Evolutionary conservation across 2,329 filamentous ascomycete species (phyloP).

Genomic region (Drechslera avenae): DNA sequence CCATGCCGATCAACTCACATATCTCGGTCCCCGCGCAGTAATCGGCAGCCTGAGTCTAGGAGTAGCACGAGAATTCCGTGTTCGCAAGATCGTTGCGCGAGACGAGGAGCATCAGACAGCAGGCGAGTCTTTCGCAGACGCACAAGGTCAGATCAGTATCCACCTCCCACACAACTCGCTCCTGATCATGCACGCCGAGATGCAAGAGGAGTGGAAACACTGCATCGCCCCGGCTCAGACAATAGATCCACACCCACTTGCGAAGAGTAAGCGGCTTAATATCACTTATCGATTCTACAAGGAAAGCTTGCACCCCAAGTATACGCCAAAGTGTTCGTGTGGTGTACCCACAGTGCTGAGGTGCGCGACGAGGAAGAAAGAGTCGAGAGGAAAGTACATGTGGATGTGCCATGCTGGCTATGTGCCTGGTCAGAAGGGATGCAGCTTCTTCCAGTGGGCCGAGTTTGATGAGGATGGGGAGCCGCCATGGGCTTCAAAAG

Average conservation of each 20-base stretch:
- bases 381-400: conserved; percentile 81
- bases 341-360: conserved; percentile 70
- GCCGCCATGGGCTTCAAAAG: conserved; percentile 63
- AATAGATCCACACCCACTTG: conserved; percentile 83
- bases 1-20: conserved; percentile 91
- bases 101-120: conserved; percentile 54
- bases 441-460: conserved; percentile 40
- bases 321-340: conserved; percentile 80
- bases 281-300: conserved; percentile 92
- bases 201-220: conserved; percentile 98
- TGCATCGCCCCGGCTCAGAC: conserved; percentile 74
- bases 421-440: conserved; percentile 64
- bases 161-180: conserved; percentile 94
- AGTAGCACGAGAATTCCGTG: conserved; percentile 90
- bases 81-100: conserved; percentile 72
- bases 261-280: conserved; percentile 83
- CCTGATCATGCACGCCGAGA: conserved; percentile 94
- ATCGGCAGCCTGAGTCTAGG: conserved; percentile 91
- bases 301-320: conserved; percentile 72
- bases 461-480: conserved; percentile 71
- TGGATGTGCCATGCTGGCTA: conserved; percentile 90
- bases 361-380: conserved; percentile 78
- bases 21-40: conserved; percentile 83
- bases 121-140: conserved; percentile 57
- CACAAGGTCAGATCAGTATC: conserved; percentile 85